These are phyloP conservation scores for Basidiobolus heterosporus DNA, from an alignment of 371 early-diverging fungal genomes.

Conservation along the genomic window DNA sequence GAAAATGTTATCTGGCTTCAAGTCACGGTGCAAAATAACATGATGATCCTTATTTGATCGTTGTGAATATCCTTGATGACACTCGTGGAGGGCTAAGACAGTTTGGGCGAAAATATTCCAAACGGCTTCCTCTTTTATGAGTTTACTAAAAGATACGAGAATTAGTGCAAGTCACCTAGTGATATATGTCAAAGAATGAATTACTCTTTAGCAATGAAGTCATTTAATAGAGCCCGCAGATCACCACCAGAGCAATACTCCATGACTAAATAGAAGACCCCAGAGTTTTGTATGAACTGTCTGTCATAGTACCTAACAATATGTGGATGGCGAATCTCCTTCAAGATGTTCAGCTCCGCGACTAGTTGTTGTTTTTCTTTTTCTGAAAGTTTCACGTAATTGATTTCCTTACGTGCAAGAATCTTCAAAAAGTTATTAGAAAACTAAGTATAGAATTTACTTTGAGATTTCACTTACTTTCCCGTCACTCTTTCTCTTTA, in stretches of 20 bases:
- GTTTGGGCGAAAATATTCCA: slow-evolving; percentile 43
- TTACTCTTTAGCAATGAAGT: slow-evolving; percentile 30
- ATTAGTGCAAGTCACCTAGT: neutral
- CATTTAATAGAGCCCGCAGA: slow-evolving; percentile 31
- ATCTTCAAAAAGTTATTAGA: slow-evolving; percentile 15
- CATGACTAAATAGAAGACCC: slow-evolving; percentile 52
- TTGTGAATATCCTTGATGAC: slow-evolving; percentile 24
- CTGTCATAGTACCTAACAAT: slow-evolving; percentile 57
- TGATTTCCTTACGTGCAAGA: slow-evolving; percentile 54
- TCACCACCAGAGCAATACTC: slow-evolving; percentile 34
- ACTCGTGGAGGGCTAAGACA: slow-evolving; percentile 38
- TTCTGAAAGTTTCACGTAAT: slow-evolving; percentile 45
- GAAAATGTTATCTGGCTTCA: slow-evolving; percentile 47
- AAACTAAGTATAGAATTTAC: neutral
- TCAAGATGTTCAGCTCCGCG: slow-evolving; percentile 50
- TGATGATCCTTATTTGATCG: slow-evolving; percentile 6
- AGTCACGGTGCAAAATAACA: slow-evolving; percentile 29
- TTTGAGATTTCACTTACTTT: slow-evolving; percentile 8
- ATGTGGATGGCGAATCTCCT: slow-evolving; percentile 48
- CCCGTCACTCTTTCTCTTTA: slow-evolving; percentile 34
- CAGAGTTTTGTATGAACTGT: slow-evolving; percentile 34
- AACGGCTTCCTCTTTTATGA: slow-evolving; percentile 33
- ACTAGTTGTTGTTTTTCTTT: slow-evolving; percentile 49
- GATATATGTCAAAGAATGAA: neutral
- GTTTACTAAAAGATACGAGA: slow-evolving; percentile 12